Evolutionary conservation across 140 eudicot genomes (phyloP), one percentile per base, ranked within the genome.

Genomic region (Ambrosia hybrid): DNA sequence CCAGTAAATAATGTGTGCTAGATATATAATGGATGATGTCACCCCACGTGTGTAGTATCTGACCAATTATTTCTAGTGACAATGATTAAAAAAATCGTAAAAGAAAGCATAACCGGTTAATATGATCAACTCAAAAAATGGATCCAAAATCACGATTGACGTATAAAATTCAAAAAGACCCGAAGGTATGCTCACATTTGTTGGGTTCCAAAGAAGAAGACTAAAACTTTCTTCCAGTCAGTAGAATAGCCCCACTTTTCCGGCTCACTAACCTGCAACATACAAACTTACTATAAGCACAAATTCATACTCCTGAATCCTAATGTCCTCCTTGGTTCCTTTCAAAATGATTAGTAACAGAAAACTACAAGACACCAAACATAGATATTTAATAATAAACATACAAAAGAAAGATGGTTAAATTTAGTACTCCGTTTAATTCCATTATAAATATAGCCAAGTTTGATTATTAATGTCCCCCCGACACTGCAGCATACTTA

Each of bases 211-310:
- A 94, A 94, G 69, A 94, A 94, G 68, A 75, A 79, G 7, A 94
- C 99, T 14, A 90, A 80, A 66, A 94, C 90, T 88, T 94, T 94
- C 88, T 88, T 94, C 88, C 78, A 75, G 73, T 90, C 96, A 53
- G 83, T 74, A 56, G 85, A 26, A 79, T 83, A 86, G 34, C 96
- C 97, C 96, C 96, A 94, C 80, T 90, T 85, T 67, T 86, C 94
- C 11, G 99, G 97, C 71, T 88, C 95, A 77, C 99, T 94, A 76
- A 94, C 96, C 99, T 94, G 86, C 80, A 75, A 39, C 49, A 80
- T 73, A 65, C 36, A 67, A 53, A 79, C 37, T 45, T 43, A 55
- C 61, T 64, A 5, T 71, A 52, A 62, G 73, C 73, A 65, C 62
- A 64, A 45, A n/a, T 49, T 56, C 65, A 14, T 63, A 65, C 33